These are phyloP conservation scores for Calocybe gambosa DNA, from an alignment of 1,284 basidiomycete species.

Conservation along the genomic window DNA sequence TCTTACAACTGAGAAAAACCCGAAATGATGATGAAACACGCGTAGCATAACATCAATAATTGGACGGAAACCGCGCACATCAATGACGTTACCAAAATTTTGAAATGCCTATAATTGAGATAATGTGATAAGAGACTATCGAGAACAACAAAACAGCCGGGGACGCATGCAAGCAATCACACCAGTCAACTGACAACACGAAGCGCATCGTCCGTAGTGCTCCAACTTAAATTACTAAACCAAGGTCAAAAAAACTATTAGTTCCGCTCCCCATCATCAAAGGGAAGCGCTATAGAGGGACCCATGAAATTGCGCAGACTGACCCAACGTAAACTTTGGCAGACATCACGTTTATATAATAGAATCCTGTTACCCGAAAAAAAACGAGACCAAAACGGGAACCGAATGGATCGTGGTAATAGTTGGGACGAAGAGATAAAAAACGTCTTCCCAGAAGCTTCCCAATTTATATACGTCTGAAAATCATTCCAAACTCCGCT, in stretches of 20 bases:
- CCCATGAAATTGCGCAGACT: slow-evolving; percentile 47
- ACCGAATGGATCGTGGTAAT: slow-evolving; percentile 40
- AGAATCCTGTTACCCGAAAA: slow-evolving; percentile 37
- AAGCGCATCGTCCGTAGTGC: slow-evolving; percentile 87
- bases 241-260: slow-evolving; percentile 41
- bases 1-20: slow-evolving; percentile 14
- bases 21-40: slow-evolving; percentile 12
- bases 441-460: slow-evolving; percentile 17
- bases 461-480: slow-evolving; percentile 42
- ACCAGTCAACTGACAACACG: slow-evolving; percentile 68
- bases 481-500: slow-evolving; percentile 45
- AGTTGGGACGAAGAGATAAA: slow-evolving; percentile 26
- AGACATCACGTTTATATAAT: slow-evolving; percentile 50
- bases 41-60: slow-evolving; percentile 18
- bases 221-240: slow-evolving; percentile 87
- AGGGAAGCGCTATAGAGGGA: slow-evolving; percentile 39
- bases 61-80: slow-evolving; percentile 61
- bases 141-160: slow-evolving; percentile 26
- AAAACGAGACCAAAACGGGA: slow-evolving; percentile 40
- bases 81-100: slow-evolving; percentile 61
- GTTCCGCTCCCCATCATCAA: slow-evolving; percentile 39
- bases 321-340: slow-evolving; percentile 84
- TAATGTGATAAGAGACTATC: slow-evolving; percentile 33
- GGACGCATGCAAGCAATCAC: slow-evolving; percentile 27
- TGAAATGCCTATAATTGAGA: slow-evolving; percentile 64